Evolutionary conservation across 1,284 basidiomycete species (phyloP), one percentile per base, ranked within the genome.

Genomic region (Heterobasidion irregulare): DNA sequence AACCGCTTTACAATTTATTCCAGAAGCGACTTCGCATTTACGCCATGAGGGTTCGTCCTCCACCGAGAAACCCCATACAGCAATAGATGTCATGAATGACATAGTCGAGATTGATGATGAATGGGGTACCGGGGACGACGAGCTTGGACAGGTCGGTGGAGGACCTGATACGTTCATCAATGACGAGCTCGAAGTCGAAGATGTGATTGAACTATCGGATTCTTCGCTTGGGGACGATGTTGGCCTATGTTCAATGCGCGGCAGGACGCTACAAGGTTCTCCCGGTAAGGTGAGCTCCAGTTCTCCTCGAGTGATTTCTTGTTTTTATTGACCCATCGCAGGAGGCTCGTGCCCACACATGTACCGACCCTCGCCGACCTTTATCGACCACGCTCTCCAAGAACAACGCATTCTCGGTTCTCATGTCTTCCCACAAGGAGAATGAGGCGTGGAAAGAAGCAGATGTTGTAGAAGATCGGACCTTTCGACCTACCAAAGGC

Each of bases 381-480:
- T 26, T 5, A 26, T 26, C 26, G 4, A 26, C 26, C 26, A 26
- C 26, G 26, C 26, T 5, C 5, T 26, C 26, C 26, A 26, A 26
- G 26, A 26, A 26, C 12, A 56, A 80, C 54, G 84, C 83, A 0
- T 96, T 94, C 68, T 86, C 85, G 0, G 75, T 88, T 8, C 77
- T 97, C 49, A 96, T 96, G 93, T 79, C 82, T 16, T 85, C 87
- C 0, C 76, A 84, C 61, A 86, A 85, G 62, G 91, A 94, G 65
- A 83, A 82, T 50, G 84, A 86, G 57, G 82, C 83, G 8, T 96
- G 93, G 93, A 87, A 85, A 64, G 89, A 92, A 65, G 92, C 86
- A 0, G 78, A 82, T 16, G 66, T 68, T 13, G 73, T 69, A 1
- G 80, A 84, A 60, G 75, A 79, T 54, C 74, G 74, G 26, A 73